Evolutionary conservation across 768 basidiomycete species (phyloP).

Genomic region (Polyporus arcularius): DNA sequence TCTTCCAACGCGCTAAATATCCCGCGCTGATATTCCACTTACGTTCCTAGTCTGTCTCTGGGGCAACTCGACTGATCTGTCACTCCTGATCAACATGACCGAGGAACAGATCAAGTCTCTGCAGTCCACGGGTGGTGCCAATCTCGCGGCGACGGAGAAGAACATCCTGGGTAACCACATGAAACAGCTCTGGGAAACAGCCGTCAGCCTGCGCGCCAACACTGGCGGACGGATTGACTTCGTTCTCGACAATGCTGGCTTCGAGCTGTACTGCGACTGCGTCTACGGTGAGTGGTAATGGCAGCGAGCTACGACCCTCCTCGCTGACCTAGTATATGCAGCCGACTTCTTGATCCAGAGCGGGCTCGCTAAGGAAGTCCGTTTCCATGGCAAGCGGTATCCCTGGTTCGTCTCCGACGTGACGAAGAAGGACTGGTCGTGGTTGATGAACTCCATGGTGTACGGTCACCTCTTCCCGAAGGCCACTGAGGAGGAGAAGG

Average conservation of each 20-base stretch:
- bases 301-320: background rate
- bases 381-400: constrained; percentile 95
- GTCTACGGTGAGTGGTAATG: constrained; percentile 64
- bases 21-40: background rate
- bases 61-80: constrained; percentile 97
- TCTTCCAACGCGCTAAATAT: background rate
- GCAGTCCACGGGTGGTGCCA: constrained; percentile 96
- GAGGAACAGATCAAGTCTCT: constrained; percentile 96
- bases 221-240: constrained; percentile 52
- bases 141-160: constrained; percentile 93
- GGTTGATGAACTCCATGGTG: constrained; percentile 86
- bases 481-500: constrained; percentile 75
- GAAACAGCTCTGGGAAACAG: constrained; percentile 67
- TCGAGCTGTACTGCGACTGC: constrained; percentile 86
- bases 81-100: constrained; percentile 94
- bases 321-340: constrained; percentile 22
- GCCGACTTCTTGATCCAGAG: constrained; percentile 95
- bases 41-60: constrained; percentile 75
- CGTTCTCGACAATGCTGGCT: constrained; percentile 83
- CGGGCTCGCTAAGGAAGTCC: constrained; percentile 80
- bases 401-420: constrained; percentile 96
- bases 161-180: constrained; percentile 92
- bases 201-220: constrained; percentile 52
- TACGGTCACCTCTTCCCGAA: constrained; percentile 92
- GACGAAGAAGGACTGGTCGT: constrained; percentile 92